A percentile compares a stretch with the other conserved stretches of the same genome.
These are phyloP conservation scores for Herpotrichia juniperi DNA, from an alignment of 2,329 filamentous ascomycete genomes.

Conservation along the genomic window DNA sequence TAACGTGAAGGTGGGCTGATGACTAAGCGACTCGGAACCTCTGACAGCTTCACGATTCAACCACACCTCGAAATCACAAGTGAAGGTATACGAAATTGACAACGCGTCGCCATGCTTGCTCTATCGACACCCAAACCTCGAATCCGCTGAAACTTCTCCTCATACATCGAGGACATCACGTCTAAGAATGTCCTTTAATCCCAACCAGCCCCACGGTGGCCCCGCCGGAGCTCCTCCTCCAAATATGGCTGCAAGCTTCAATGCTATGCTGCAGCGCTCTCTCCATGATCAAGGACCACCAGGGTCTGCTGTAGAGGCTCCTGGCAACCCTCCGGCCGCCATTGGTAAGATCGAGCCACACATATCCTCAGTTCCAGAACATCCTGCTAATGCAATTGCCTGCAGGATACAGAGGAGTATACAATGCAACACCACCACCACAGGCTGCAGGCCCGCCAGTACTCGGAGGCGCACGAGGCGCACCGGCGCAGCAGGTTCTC, in stretches of 20 bases:
- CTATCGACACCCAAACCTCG: conserved; percentile 19
- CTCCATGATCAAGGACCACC: conserved; percentile 35
- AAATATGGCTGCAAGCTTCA: conserved; percentile 40
- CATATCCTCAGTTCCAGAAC: neutral
- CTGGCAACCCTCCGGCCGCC: conserved; percentile 28
- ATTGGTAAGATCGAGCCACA: conserved; percentile 27
- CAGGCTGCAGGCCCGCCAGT: conserved; percentile 21
- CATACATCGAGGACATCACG: conserved; percentile 1
- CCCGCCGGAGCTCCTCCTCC: conserved; percentile 35
- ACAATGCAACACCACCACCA: conserved; percentile 6
- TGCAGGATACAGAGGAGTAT: conserved; percentile 43
- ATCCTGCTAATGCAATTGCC: neutral
- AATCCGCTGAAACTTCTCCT: conserved; percentile 26
- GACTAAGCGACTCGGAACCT: neutral
- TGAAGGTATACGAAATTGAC: conserved; percentile 21
- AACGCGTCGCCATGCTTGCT: conserved; percentile 39
- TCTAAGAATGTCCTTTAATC: conserved; percentile 12
- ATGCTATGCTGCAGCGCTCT: conserved; percentile 45
- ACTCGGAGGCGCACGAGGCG: conserved; percentile 34
- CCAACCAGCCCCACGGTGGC: conserved; percentile 36
- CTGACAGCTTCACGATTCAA: neutral
- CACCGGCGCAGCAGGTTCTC: conserved; percentile 29
- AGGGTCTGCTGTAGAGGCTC: conserved; percentile 28
- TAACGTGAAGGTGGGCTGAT: too few species aligned
- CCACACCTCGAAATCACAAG: conserved; percentile 5